These are phyloP conservation scores for Suillus decipiens DNA, from an alignment of 768 basidiomycete species.

Conservation along the genomic window DNA sequence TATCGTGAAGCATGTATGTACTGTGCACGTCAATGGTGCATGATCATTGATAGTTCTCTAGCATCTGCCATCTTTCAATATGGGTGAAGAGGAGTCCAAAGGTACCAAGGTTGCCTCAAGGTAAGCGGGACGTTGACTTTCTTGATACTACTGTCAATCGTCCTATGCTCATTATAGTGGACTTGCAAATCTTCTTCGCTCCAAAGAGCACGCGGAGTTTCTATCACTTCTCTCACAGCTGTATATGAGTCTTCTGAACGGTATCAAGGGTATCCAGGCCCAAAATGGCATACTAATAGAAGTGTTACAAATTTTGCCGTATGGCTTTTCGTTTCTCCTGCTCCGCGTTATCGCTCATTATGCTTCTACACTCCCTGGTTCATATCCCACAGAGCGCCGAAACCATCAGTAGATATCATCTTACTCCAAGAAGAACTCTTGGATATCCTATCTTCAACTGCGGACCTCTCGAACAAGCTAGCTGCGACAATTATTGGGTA, in stretches of 20 bases:
- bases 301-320: conserved; percentile 53
- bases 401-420: conserved; percentile 41
- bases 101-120: conserved; percentile 32
- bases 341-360: neutral
- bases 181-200: conserved; percentile 58
- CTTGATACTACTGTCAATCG: neutral
- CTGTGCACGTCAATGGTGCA: conserved; percentile 7
- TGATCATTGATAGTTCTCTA: conserved; percentile 27
- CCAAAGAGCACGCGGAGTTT: conserved; percentile 71
- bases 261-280: conserved; percentile 65
- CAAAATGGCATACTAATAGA: conserved; percentile 61
- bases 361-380: conserved; percentile 10
- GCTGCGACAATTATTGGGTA: conserved; percentile 76
- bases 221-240: conserved; percentile 58
- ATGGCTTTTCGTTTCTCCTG: conserved; percentile 18
- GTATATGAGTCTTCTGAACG: conserved; percentile 61
- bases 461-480: conserved; percentile 84
- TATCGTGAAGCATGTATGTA: conserved; percentile 60
- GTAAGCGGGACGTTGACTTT: conserved; percentile 16
- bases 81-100: conserved; percentile 51
- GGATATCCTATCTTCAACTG: conserved; percentile 76
- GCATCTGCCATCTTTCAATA: conserved; percentile 62
- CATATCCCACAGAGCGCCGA: conserved; percentile 35
- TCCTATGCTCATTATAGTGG: conserved; percentile 23
- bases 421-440: conserved; percentile 64